Evolutionary conservation across 2,329 filamentous ascomycete genomes (phyloP), one percentile per base, ranked within the genome.

Genomic region (Nigrograna mackinnonii): DNA sequence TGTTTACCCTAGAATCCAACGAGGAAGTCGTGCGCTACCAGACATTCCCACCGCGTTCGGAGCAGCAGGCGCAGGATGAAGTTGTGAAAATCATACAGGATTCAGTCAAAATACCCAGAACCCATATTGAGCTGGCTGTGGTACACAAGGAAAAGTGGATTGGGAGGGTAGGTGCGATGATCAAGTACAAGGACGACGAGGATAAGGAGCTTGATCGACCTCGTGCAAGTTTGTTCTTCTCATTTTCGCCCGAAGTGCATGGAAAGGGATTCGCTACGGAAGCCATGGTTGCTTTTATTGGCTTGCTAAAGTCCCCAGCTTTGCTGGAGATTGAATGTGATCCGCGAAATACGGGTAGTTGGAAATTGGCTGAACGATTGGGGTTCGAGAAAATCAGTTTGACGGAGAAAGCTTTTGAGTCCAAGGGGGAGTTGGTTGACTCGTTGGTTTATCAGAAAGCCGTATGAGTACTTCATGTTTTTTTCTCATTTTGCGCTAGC

Each of bases 241-340:
- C 60, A 0, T 62, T 68, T 19, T 12, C 63, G 30, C 60, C 60
- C 0, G 22, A 40, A 2, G 35, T 32, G 1, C 60, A 67, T 18
- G 57, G 63, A 0, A 46, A 50, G 22, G 63, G 64, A 0, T 53
- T 56, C 17, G 65, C 64, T 11, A 66, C 57, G 0, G 65, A 67
- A 24, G 64, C 64, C 5, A 54, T 64, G 56, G 28, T 22, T 4
- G 51, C 54, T 0, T 64, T 68, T 9, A 50, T 67, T 14, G 34
- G 43, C 0, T 41, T 51, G 4, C 20, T 68, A 3, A 42, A 41
- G 4, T 41, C 43, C 7, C 46, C 44, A 18, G 3, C 61, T 9
- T 51, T 55, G 18, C 37, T 67, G 34, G 56, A 66, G 30, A 67
- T 68, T 41, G 65, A 67, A 33, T 67, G 63, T 31, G 64, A 68